These are phyloP conservation scores for Pythium aphanidermatum DNA, from an alignment of 352 stramenopile species.

Conservation along the genomic window DNA sequence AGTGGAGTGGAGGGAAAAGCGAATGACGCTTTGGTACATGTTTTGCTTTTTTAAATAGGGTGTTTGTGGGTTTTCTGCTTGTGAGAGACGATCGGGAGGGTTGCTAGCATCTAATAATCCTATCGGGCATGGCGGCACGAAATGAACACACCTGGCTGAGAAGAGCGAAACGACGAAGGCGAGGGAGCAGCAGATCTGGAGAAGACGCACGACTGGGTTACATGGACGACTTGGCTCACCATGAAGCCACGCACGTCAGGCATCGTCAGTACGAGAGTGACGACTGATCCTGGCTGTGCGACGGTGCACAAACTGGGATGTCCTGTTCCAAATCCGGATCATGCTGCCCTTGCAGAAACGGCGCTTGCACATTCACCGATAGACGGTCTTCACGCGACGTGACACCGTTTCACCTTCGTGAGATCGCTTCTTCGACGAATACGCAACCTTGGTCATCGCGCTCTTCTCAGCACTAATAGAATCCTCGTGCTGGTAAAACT, in stretches of 20 bases:
- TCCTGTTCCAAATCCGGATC: conserved; percentile 2
- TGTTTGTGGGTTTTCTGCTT: conserved; percentile 7
- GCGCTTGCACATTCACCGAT: conserved; percentile 13
- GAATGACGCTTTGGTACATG: conserved; percentile 10
- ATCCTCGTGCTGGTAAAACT: conserved; percentile 59
- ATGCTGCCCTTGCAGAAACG: conserved; percentile 4
- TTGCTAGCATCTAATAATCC: conserved; percentile 21
- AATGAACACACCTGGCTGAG: conserved; percentile 15
- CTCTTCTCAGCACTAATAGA: conserved; percentile 15
- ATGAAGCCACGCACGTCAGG: too few species aligned
- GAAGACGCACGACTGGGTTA: too few species aligned
- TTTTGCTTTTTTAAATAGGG: conserved; percentile 23
- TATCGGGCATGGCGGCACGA: conserved; percentile 17
- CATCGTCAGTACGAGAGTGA: too few species aligned
- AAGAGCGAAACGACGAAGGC: neutral
- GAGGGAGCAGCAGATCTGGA: neutral
- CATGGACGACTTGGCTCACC: too few species aligned
- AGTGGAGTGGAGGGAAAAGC: too few species aligned
- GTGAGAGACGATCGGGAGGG: conserved; percentile 2
- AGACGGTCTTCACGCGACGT: conserved; percentile 14
- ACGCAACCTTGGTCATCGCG: conserved; percentile 5
- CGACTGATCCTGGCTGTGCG: too few species aligned
- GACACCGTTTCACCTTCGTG: conserved; percentile 12
- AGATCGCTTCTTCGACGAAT: conserved; percentile 16
- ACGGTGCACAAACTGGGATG: too few species aligned